Evolutionary conservation across 179 eudicot genomes (phyloP), one percentile per base, ranked within the genome.

Genomic region (Silene coronaria): DNA sequence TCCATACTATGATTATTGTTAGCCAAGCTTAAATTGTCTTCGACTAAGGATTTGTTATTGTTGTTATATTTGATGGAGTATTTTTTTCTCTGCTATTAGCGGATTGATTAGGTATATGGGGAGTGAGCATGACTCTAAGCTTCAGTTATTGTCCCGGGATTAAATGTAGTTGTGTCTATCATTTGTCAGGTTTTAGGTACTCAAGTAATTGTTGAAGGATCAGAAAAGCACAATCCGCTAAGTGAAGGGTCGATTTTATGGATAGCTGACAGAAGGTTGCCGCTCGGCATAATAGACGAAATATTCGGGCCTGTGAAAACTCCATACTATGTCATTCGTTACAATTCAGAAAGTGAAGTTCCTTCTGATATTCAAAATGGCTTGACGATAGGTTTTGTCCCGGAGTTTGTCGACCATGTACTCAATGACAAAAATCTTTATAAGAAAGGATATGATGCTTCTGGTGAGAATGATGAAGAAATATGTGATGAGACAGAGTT

Each of bases 241-340:
- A 84, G 76, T 45, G 96, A 90, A 74, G 97, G 98, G 67, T 91
- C 98, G 26, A 88, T 91, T 75, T 79, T 94, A 66, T 94, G 98
- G 98, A 86, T 91, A 75, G 83, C 91, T 17, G 96, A 89, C 78
- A 86, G 77, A 64, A 81, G 94, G 81, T 80, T 78, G 71, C 92
- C 98, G 53, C 78, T 94, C 26, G 98, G 98, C 32, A 55, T 85
- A 72, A 86, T 94, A 16, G 98, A 94, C 82, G 98, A 94, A 77
- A 89, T 94, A 24, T 94, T 94, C 75, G 97, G 98, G 61, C 98
- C 98, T n/a, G 97, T 94, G 17, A 90, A 91, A 84, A 87, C 80
- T 68, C 98, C 98, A 27, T 91, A 78, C 75, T 94, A 94, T 67
- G 80, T 88, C 32, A 89, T 91, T 72, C 83, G 98, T 68, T 86